Conservation (phyloP, 129 eudicot species). For the Pulicaria dysenterica region DNA sequence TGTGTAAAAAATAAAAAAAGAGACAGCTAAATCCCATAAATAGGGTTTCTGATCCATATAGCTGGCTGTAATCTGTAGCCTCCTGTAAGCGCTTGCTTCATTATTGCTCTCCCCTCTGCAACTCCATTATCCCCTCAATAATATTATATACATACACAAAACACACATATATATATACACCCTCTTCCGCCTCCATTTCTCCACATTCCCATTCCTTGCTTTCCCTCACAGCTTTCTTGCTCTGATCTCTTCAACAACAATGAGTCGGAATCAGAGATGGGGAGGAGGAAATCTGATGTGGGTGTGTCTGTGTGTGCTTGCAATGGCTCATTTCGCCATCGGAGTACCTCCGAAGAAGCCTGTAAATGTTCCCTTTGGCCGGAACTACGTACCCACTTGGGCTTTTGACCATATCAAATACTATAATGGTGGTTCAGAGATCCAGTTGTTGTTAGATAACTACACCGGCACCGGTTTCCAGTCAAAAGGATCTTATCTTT, state of each 20-base stretch:
- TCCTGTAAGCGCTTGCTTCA: constrained; percentile 22
- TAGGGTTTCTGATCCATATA: constrained; percentile 25
- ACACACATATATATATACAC: constrained; percentile 11
- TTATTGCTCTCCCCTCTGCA: constrained; percentile 23
- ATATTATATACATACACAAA: constrained; percentile 8
- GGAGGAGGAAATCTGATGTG: not conserved
- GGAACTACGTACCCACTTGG: constrained; percentile 92
- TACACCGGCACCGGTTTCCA: constrained; percentile 93
- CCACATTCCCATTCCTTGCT: not conserved
- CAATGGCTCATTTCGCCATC: constrained; percentile 35
- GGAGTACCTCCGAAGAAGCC: constrained; percentile 62
- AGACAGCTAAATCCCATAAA: constrained; percentile 45
- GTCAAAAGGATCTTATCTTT: constrained; percentile 82
- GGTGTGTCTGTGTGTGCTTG: constrained; percentile 24
- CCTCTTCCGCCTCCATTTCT: constrained; percentile 7
- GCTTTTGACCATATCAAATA: constrained; percentile 93
- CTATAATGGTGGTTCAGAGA: constrained; percentile 76
- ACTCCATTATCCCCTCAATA: constrained; percentile 25
- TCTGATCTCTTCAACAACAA: not conserved
- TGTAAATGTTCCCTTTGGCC: constrained; percentile 71
- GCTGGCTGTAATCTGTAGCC: constrained; percentile 33
- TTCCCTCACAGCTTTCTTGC: not conserved
- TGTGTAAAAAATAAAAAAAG: no score
- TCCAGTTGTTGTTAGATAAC: constrained; percentile 76
- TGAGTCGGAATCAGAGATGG: not conserved